phyloP scores from a whole-genome alignment of 768 basidiomycete genomes.

The Rhizopogon roseolus region DNA sequence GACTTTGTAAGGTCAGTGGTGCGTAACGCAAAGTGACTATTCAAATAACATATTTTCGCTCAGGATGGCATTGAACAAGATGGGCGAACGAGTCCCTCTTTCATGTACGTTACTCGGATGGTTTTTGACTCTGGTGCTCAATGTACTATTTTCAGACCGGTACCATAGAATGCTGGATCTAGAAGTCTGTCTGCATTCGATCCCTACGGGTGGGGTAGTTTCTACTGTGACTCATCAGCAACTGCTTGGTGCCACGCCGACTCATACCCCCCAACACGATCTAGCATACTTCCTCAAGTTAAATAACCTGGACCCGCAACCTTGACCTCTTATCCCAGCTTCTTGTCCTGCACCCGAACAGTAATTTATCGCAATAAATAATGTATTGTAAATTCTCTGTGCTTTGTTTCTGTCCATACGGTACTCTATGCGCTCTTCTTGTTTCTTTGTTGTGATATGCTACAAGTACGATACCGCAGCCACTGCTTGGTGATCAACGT shows the following conservation, averaged over 20 bases:
- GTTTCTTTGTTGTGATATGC: neutral
- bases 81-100: slow-evolving; percentile 65
- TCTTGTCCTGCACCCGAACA: neutral
- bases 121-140: neutral
- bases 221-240: slow-evolving; percentile 6
- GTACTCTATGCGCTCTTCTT: neutral
- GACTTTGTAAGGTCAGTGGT: slow-evolving; percentile 59
- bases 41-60: neutral
- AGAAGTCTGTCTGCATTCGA: slow-evolving; percentile 3
- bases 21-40: neutral
- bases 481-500: neutral
- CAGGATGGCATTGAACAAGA: slow-evolving; percentile 54
- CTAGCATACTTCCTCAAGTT: slow-evolving; percentile 8
- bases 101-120: slow-evolving; percentile 35
- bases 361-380: slow-evolving; percentile 1
- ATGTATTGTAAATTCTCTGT: neutral
- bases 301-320: neutral
- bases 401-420: neutral
- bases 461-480: neutral
- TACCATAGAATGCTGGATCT: slow-evolving; percentile 19
- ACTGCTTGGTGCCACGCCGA: slow-evolving; percentile 10
- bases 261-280: slow-evolving; percentile 5
- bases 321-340: neutral
- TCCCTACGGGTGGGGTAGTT: slow-evolving; percentile 4
- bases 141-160: slow-evolving; percentile 8